Base-by-base conservation (phyloP, 495 filamentous ascomycete species). In the Immersiella caudata region DNA sequence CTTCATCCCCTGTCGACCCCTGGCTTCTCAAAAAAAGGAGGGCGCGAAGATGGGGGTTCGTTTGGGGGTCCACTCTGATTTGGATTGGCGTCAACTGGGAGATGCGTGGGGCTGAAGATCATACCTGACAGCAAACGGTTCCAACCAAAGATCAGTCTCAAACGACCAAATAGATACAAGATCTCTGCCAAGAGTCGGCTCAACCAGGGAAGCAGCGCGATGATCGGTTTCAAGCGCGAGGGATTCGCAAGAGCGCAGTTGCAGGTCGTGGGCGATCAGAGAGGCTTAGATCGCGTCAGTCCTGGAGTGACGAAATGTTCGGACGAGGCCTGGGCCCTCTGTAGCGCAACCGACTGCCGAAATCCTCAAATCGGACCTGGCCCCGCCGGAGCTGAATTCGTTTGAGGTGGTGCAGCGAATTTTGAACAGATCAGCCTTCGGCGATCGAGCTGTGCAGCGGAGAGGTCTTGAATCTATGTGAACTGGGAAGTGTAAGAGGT, bases 31-130 rank as follows among this genome's bases (percentile, higher is more conserved):
- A 63, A 4, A 63, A 67, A 67, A 51, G 24, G 26, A 14, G 46
- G 58, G 64, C 40, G 25, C 64, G 24, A 49, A 18, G 25, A 24
- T 11, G 11, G 36, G 57, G 49, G 21, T 61, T 51, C 59, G 65
- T 16, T 36, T 29, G 18, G 60, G 57, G 49, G 21, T 61, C 63
- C 59, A 54, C 16, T 36, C 29, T 58, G 59, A 60, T 65, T 67
- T 62, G 67, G 67, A 68, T 64, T 60, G 52, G 55, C 69, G 66
- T n/a, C 2, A 33, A 14, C 5, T 46, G 40, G 56, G 68, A 50
- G 40, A 26, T 62, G 50, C 71, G 68, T 64, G 68, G 66, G 64
- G 59, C 29, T 56, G 62, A 61, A 64, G 66, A 73, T 73, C 66
- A 67, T 68, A 68, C 71, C 67, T 66, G 49, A 11, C 63, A 62